These are phyloP conservation scores for Stentor roeselii DNA, from an alignment of 73 alveolate genomes.

Conservation along the genomic window DNA sequence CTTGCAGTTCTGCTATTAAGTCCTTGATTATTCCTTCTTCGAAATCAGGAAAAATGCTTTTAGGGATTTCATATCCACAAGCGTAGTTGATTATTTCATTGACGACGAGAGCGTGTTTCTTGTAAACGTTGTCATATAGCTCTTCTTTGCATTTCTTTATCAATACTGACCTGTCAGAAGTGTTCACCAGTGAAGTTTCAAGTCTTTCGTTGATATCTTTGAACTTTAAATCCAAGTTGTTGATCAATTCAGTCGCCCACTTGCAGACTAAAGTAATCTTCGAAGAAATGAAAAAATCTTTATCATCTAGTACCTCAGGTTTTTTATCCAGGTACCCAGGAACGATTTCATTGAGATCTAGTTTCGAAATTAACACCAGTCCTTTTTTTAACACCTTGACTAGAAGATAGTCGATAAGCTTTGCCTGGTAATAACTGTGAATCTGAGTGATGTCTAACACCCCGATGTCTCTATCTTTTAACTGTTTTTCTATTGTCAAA, in stretches of 20 bases:
- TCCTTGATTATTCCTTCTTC: background rate
- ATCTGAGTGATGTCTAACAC: background rate
- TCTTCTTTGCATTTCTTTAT: background rate
- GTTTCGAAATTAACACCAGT: background rate
- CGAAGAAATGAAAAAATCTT: no score
- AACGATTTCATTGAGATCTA: background rate
- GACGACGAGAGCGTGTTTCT: background rate
- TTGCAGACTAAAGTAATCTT: background rate
- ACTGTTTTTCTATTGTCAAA: background rate
- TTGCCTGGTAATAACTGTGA: background rate
- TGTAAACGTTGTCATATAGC: background rate
- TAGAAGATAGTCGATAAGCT: background rate
- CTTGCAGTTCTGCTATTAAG: no score
- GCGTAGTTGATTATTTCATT: no score
- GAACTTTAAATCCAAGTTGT: background rate
- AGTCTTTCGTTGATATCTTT: background rate
- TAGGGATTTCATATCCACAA: background rate
- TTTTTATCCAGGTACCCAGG: no score
- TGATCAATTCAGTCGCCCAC: background rate
- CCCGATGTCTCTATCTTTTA: background rate
- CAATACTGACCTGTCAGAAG: background rate
- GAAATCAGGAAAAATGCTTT: background rate
- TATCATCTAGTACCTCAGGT: no score
- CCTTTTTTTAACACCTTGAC: background rate
- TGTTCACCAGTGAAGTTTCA: background rate